Percentiles rank a stretch among this genome's conserved stretches.
These are phyloP conservation scores for Sporothrix pallida DNA, from an alignment of 2,329 filamentous ascomycete species.

Conservation along the genomic window DNA sequence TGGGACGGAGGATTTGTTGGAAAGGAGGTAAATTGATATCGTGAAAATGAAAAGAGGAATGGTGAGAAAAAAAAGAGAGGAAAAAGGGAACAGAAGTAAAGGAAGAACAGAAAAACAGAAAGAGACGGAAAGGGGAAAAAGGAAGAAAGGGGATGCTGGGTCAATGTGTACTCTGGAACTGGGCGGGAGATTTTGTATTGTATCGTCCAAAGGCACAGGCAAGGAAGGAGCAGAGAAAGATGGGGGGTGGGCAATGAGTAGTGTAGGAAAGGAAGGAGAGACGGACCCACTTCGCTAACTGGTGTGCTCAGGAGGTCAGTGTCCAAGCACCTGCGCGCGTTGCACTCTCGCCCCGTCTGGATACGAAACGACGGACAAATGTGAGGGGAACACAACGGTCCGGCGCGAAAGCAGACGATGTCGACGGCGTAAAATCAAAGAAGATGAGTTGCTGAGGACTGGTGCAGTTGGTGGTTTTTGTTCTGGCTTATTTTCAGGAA, in stretches of 20 bases:
- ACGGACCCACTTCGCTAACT: conserved; percentile 33
- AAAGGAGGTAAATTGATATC: not conserved
- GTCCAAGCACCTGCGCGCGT: conserved; percentile 37
- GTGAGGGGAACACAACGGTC: conserved; percentile 27
- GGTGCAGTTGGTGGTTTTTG: not conserved
- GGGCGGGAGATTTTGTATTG: conserved; percentile 32
- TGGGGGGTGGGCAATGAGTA: not conserved
- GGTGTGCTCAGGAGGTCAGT: conserved; percentile 30
- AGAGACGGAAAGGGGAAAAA: not conserved
- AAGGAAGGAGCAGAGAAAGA: not conserved
- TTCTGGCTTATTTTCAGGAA: not conserved
- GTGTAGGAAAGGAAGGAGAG: not conserved
- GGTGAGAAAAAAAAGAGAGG: not conserved
- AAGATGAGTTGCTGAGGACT: too few species aligned
- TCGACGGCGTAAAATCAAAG: too few species aligned
- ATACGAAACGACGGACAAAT: conserved; percentile 34
- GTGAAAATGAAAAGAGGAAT: not conserved
- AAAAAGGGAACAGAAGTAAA: not conserved
- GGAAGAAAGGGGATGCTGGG: not conserved
- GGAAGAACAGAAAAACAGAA: not conserved
- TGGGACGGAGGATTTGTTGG: too few species aligned
- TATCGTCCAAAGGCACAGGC: not conserved
- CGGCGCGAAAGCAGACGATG: conserved; percentile 5
- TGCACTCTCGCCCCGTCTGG: conserved; percentile 29
- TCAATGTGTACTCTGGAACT: too few species aligned